phyloP scores from a whole-genome alignment of 805 yeast genomes.

The Barnettozyma sucrosica region DNA sequence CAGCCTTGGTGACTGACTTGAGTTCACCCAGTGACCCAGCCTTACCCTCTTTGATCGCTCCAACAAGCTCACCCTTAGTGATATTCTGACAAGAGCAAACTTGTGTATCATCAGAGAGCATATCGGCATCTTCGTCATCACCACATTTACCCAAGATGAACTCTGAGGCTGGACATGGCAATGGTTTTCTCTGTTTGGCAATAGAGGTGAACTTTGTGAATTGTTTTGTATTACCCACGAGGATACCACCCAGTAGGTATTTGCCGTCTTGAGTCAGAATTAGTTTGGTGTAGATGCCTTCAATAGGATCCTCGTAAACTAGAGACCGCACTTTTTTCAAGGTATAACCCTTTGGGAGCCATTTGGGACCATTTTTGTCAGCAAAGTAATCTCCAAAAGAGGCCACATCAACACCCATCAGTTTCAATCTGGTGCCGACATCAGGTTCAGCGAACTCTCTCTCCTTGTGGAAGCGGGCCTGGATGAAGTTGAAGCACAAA shows the following conservation, averaged over 20 bases:
- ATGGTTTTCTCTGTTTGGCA: constrained; percentile 26
- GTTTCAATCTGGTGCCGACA: constrained; percentile 31
- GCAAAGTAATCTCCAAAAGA: constrained; percentile 35
- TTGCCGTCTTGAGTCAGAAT: constrained; percentile 31
- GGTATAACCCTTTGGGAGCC: constrained; percentile 27
- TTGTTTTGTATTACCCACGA: constrained; percentile 31
- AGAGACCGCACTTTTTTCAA: constrained; percentile 23
- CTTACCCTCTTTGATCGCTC: constrained; percentile 26
- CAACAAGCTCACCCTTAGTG: constrained; percentile 28
- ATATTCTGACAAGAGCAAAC: constrained; percentile 34
- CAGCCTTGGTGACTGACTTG: constrained; percentile 33
- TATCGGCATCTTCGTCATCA: constrained; percentile 27
- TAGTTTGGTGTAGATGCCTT: constrained; percentile 30
- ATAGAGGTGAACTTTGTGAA: constrained; percentile 30
- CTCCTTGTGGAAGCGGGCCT: constrained; percentile 28
- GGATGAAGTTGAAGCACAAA: constrained; percentile 31
- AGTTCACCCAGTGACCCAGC: constrained; percentile 28
- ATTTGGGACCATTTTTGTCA: constrained; percentile 30
- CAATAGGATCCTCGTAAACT: constrained; percentile 30
- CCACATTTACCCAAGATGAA: constrained; percentile 25
- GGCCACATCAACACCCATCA: constrained; percentile 36
- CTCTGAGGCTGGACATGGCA: constrained; percentile 29
- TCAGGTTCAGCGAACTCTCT: constrained; percentile 30
- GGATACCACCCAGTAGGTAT: constrained; percentile 32
- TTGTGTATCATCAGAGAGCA: constrained; percentile 31